Conservation (phyloP, 805 yeast genomes). For the Sugiyamaella chiloensis region DNA sequence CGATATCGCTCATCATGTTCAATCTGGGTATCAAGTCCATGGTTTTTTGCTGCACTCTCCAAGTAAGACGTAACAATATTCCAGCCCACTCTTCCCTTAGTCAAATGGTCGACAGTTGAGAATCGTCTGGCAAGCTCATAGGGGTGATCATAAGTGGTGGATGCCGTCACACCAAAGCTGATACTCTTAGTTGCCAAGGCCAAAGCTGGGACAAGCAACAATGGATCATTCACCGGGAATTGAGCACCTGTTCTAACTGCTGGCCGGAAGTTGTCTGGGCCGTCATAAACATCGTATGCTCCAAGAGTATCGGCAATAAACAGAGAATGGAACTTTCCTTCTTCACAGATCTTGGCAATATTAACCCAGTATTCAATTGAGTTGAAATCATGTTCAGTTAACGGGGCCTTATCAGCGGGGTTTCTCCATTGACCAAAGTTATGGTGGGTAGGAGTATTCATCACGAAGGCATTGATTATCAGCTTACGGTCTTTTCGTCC, state of each 20-base stretch:
- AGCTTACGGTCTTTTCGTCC: conserved; percentile 25
- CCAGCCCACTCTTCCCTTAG: conserved; percentile 47
- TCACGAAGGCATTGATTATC: conserved; percentile 40
- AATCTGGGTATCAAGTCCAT: conserved; percentile 38
- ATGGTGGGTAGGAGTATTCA: conserved; percentile 30
- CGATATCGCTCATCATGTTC: conserved; percentile 43
- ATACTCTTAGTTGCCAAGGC: conserved; percentile 43
- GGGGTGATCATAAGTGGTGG: conserved; percentile 45
- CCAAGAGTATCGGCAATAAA: conserved; percentile 44
- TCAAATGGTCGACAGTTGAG: conserved; percentile 44
- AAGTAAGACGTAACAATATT: conserved; percentile 46
- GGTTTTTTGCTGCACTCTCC: conserved; percentile 42
- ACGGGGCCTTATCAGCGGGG: conserved; percentile 36
- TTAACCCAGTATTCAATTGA: conserved; percentile 39
- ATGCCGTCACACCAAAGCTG: conserved; percentile 42
- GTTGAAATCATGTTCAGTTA: conserved; percentile 20
- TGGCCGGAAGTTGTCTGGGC: conserved; percentile 38
- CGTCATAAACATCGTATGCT: conserved; percentile 41
- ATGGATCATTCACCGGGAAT: conserved; percentile 41
- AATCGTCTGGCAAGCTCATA: conserved; percentile 42
- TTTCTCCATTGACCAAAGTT: conserved; percentile 39
- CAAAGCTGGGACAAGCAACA: conserved; percentile 40
- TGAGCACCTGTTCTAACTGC: conserved; percentile 36
- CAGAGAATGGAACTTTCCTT: conserved; percentile 38
- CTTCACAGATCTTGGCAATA: conserved; percentile 37